Evolutionary conservation across 176 grass and related monocot genomes (phyloP).

Genomic region (Oryza longistaminata): DNA sequence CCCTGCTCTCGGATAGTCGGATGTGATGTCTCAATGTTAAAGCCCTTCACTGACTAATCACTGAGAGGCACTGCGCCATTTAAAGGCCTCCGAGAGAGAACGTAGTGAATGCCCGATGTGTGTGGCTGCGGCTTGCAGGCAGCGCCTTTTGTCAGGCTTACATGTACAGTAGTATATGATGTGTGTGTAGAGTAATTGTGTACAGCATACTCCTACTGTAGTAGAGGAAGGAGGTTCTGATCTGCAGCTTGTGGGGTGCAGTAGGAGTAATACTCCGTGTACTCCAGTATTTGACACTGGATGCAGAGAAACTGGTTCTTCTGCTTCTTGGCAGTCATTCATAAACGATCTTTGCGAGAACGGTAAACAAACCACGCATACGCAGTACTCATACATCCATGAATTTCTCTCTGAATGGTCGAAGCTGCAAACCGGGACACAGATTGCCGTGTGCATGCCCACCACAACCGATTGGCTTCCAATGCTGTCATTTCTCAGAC

Average conservation of each 20-base stretch:
- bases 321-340: background rate
- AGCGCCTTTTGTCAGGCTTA: slow-evolving; percentile 34
- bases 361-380: background rate
- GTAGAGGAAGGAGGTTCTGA: slow-evolving; percentile 3
- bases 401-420: background rate
- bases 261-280: background rate
- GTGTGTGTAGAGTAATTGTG: background rate
- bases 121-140: slow-evolving; percentile 22
- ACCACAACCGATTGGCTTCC: slow-evolving; percentile 19
- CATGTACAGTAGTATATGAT: slow-evolving; percentile 1
- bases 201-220: background rate
- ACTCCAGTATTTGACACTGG: background rate
- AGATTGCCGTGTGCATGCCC: slow-evolving; percentile 19
- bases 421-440: slow-evolving; percentile 7
- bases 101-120: slow-evolving; percentile 32
- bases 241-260: slow-evolving; percentile 9
- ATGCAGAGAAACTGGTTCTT: background rate
- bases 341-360: background rate
- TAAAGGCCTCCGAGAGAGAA: background rate
- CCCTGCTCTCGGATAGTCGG: slow-evolving; percentile 14
- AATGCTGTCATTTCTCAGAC: background rate
- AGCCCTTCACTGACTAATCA: slow-evolving; percentile 25
- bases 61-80: slow-evolving; percentile 33
- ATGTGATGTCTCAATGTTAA: slow-evolving; percentile 58
- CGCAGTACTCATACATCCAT: background rate